These are phyloP conservation scores for Diaporthe sp. DNA, from an alignment of 2,329 filamentous ascomycete species.

Conservation along the genomic window DNA sequence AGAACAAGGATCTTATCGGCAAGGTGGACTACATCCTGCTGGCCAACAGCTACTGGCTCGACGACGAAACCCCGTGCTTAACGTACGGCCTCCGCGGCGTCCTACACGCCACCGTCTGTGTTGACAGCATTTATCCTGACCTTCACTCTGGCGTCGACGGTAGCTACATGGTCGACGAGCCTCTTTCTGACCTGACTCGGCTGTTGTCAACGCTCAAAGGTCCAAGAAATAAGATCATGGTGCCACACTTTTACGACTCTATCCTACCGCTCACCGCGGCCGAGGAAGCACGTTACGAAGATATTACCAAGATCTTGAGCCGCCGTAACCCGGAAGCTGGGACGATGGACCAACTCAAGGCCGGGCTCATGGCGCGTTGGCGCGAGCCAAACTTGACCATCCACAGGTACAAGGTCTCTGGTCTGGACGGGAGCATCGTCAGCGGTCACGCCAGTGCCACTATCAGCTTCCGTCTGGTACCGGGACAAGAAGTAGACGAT, in stretches of 20 bases:
- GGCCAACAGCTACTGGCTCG: constrained; percentile 98
- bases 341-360: constrained; percentile 78
- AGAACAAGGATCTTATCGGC: constrained; percentile 87
- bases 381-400: constrained; percentile 94
- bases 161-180: constrained; percentile 89
- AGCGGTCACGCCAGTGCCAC: constrained; percentile 90
- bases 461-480: constrained; percentile 91
- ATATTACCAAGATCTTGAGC: constrained; percentile 83
- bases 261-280: constrained; percentile 81
- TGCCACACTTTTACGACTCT: constrained; percentile 90
- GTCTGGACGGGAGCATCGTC: constrained; percentile 91
- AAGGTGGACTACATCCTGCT: constrained; percentile 93
- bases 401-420: constrained; percentile 92
- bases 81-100: constrained; percentile 96
- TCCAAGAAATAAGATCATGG: constrained; percentile 81
- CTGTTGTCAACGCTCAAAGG: constrained; percentile 87
- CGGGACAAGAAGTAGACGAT: constrained; percentile 88
- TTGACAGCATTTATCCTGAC: constrained; percentile 88
- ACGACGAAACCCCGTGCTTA: constrained; percentile 93
- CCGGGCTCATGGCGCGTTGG: constrained; percentile 93
- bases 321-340: constrained; percentile 73
- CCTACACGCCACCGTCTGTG: constrained; percentile 89
- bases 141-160: constrained; percentile 98
- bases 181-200: constrained; percentile 89
- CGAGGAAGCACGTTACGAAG: constrained; percentile 85